These are phyloP conservation scores for Ilyonectria mors-panacis DNA, from an alignment of 2,329 filamentous ascomycete genomes.

Conservation along the genomic window DNA sequence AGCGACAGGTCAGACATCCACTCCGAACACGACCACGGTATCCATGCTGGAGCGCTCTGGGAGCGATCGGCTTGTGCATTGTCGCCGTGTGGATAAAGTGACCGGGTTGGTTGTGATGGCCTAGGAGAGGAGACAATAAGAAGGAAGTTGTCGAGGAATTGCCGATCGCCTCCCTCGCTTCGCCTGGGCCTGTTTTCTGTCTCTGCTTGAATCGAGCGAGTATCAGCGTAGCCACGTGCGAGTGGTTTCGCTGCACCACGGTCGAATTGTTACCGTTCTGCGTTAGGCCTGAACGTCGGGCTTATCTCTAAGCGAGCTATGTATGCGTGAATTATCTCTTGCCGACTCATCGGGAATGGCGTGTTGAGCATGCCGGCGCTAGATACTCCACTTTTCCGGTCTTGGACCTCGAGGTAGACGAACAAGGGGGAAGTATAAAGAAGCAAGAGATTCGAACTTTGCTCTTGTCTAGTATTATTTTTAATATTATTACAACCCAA, in stretches of 20 bases:
- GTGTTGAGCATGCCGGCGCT: not conserved
- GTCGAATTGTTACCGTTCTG: no score
- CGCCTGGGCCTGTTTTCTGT: not conserved
- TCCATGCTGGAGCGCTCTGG: not conserved
- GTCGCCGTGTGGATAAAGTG: not conserved
- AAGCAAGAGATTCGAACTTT: not conserved
- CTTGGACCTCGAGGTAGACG: not conserved
- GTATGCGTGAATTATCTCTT: not conserved
- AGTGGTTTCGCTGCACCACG: not conserved
- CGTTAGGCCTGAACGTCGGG: not conserved
- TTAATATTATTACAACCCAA: not conserved
- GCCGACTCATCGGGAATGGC: not conserved
- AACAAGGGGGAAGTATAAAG: not conserved
- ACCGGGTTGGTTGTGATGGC: not conserved
- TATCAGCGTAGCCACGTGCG: not conserved
- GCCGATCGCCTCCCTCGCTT: no score
- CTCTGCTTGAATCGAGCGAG: not conserved
- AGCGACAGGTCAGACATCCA: constrained; percentile 42
- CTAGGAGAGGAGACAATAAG: not conserved
- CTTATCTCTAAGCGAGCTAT: not conserved
- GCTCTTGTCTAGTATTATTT: not conserved
- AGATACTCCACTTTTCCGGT: not conserved
- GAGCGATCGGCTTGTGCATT: not conserved
- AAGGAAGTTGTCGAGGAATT: not conserved
- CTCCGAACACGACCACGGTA: constrained; percentile 43